Conservation (phyloP, 1,139 yeast species). For the Geotrichum klebahnii region DNA sequence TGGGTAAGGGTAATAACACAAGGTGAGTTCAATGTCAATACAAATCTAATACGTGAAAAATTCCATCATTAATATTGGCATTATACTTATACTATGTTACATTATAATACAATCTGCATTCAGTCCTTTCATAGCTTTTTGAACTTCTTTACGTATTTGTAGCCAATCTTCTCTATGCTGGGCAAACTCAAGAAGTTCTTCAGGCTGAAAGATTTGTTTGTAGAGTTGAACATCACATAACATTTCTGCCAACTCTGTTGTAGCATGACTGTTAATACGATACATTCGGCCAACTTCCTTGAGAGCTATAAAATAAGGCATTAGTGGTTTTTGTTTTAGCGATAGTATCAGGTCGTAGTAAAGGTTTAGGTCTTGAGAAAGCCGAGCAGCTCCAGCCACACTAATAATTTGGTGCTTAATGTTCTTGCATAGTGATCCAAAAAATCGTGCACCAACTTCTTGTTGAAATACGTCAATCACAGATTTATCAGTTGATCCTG, state of each 20-base stretch:
- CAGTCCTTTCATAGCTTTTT: conserved; percentile 86
- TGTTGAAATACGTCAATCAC: conserved; percentile 90
- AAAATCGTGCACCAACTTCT: conserved; percentile 85
- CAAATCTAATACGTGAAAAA: too few species aligned
- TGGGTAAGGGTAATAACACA: too few species aligned
- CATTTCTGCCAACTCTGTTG: conserved; percentile 74
- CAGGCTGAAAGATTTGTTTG: conserved; percentile 85
- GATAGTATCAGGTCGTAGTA: conserved; percentile 74
- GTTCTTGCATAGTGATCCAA: conserved; percentile 68
- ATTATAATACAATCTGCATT: conserved; percentile 58
- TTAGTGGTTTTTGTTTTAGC: conserved; percentile 60
- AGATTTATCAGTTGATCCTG: conserved; percentile 81
- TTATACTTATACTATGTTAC: too few species aligned
- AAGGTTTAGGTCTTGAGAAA: conserved; percentile 55
- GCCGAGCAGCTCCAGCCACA: conserved; percentile 72
- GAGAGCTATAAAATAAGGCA: conserved; percentile 74
- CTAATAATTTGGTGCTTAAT: conserved; percentile 59
- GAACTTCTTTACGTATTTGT: conserved; percentile 69
- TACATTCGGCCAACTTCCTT: conserved; percentile 80
- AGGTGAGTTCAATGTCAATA: too few species aligned
- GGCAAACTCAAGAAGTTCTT: conserved; percentile 87
- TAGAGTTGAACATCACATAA: conserved; percentile 79
- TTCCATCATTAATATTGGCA: neutral
- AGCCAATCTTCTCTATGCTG: conserved; percentile 87
- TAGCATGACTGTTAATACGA: conserved; percentile 65